Conservation (phyloP, 2,329 filamentous ascomycete species). For the Aspergillus floridensis region DNA sequence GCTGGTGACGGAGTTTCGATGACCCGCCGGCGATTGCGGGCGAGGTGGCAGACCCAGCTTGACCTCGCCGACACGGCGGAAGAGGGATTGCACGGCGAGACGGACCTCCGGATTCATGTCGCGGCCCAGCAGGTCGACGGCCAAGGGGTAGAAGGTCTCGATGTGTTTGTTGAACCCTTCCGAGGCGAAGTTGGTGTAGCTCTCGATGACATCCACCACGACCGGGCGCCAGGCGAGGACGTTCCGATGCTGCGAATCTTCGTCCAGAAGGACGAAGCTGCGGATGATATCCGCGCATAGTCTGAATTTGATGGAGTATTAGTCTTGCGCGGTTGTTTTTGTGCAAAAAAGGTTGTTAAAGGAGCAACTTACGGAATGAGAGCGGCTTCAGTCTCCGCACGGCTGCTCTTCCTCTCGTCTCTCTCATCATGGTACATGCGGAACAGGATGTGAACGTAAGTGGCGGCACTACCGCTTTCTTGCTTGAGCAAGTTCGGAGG, state of each 20-base stretch:
- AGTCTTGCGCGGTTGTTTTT: conserved; percentile 13
- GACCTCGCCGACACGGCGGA: conserved; percentile 80
- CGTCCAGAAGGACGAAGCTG: conserved; percentile 80
- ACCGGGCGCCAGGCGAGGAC: conserved; percentile 96
- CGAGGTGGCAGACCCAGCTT: conserved; percentile 48
- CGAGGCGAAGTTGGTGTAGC: conserved; percentile 78
- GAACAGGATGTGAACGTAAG: conserved; percentile 93
- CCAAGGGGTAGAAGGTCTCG: conserved; percentile 78
- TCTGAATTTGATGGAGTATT: conserved; percentile 30
- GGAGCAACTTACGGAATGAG: conserved; percentile 66
- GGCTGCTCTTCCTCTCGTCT: conserved; percentile 74
- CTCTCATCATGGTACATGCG: conserved; percentile 93
- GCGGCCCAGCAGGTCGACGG: conserved; percentile 76
- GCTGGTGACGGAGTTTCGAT: conserved; percentile 37
- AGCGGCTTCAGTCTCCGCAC: conserved; percentile 82
- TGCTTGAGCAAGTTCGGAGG: conserved; percentile 97
- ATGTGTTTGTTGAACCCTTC: conserved; percentile 78
- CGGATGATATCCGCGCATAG: conserved; percentile 92
- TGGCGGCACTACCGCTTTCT: conserved; percentile 86
- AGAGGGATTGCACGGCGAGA: conserved; percentile 69
- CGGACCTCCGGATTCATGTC: conserved; percentile 80
- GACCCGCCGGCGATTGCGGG: conserved; percentile 29
- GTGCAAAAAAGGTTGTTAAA: too few relatives aligned
- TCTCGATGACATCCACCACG: conserved; percentile 93
- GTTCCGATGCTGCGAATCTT: conserved; percentile 95